Evolutionary conservation across 2,329 filamentous ascomycete species (phyloP).

Genomic region (Aspergillus fijiensis): DNA sequence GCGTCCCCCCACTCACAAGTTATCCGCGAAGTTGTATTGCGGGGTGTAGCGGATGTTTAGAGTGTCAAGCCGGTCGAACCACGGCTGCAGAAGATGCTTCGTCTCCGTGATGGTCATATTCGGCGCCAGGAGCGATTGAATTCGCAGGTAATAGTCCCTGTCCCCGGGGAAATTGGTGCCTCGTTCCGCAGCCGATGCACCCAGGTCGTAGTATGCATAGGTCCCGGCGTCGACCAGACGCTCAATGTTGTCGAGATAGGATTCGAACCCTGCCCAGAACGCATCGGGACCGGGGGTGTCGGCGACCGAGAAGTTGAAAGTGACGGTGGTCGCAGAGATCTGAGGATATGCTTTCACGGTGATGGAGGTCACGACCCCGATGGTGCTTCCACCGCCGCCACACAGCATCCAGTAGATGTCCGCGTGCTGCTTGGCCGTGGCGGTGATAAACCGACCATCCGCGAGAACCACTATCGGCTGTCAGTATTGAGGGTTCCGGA

Average conservation of each 20-base stretch:
- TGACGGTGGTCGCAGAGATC: constrained; percentile 22
- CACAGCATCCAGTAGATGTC: constrained; percentile 55
- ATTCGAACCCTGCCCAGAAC: constrained; percentile 20
- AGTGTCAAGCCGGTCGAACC: constrained; percentile 21
- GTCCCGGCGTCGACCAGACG: constrained; percentile 23
- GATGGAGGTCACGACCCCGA: constrained; percentile 46
- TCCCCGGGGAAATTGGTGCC: constrained; percentile 20
- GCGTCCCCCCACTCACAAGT: constrained; percentile 17
- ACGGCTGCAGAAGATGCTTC: constrained; percentile 19
- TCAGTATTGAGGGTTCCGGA: background rate
- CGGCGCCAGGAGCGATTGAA: constrained; percentile 24
- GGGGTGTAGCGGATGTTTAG: constrained; percentile 21
- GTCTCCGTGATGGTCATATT: constrained; percentile 25
- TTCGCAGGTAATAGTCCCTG: constrained; percentile 27
- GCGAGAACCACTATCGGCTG: constrained; percentile 16
- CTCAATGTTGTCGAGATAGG: constrained; percentile 23
- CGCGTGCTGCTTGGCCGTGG: constrained; percentile 20
- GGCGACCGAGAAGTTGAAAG: constrained; percentile 23
- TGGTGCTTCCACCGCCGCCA: constrained; percentile 56
- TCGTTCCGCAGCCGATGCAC: constrained; percentile 14
- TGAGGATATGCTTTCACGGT: constrained; percentile 24
- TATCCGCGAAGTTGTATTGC: constrained; percentile 23
- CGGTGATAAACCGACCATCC: constrained; percentile 22
- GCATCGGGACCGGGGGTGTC: constrained; percentile 18
- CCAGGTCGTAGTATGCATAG: constrained; percentile 25